Conservation (phyloP, 164 flowering plant species). For the Magnolia kwangsiensis region DNA sequence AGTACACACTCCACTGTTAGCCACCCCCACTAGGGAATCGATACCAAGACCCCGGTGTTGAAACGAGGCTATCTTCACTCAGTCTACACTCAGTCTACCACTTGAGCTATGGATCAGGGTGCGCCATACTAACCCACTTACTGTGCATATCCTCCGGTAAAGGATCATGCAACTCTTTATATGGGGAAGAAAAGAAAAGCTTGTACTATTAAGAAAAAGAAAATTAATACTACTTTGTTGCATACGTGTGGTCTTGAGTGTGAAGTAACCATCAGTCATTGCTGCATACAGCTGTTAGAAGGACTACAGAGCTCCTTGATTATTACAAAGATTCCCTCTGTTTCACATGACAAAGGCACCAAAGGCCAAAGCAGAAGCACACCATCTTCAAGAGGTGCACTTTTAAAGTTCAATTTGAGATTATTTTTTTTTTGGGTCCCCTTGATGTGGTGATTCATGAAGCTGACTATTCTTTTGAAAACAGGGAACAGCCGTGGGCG, state of each 20-base stretch:
- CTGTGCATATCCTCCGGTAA: too few relatives aligned
- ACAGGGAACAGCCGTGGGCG: slow-evolving; percentile 24
- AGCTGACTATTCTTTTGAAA: slow-evolving; percentile 8
- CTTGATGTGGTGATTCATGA: not conserved
- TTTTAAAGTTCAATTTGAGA: not conserved
- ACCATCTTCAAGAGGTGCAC: slow-evolving; percentile 17
- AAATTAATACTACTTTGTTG: not conserved
- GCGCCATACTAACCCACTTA: not conserved
- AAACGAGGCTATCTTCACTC: too few relatives aligned
- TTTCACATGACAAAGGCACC: slow-evolving; percentile 27
- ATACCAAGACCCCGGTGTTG: too few relatives aligned
- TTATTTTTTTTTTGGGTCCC: not conserved
- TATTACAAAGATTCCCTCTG: slow-evolving; percentile 26
- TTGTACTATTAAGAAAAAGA: not conserved
- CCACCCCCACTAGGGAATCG: too few relatives aligned
- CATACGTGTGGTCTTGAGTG: not conserved
- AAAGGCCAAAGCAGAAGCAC: slow-evolving; percentile 20
- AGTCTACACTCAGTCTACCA: too few relatives aligned
- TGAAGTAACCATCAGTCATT: not conserved
- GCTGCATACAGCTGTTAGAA: slow-evolving; percentile 31
- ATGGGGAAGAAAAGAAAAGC: too few relatives aligned
- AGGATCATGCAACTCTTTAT: not conserved
- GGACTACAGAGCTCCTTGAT: slow-evolving; percentile 34
- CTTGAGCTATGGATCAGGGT: too few relatives aligned
- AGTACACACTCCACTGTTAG: too few relatives aligned